These are phyloP conservation scores for Russula vinacea DNA, from an alignment of 768 basidiomycete genomes.

Conservation along the genomic window DNA sequence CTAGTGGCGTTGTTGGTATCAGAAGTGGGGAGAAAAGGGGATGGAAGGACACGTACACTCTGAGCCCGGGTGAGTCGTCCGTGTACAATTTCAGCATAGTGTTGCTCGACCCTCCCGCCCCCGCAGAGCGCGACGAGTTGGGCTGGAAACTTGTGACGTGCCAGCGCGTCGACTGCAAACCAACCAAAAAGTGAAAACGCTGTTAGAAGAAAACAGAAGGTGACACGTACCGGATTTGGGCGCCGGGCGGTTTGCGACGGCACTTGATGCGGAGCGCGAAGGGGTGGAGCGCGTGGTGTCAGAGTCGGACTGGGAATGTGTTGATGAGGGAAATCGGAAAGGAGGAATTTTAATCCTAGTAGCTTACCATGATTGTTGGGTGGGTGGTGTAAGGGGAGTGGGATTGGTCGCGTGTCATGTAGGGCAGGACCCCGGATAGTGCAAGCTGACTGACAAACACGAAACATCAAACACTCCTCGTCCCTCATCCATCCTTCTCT, in stretches of 20 bases:
- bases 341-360: neutral
- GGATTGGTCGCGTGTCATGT: neutral
- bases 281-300: slow-evolving; percentile 53
- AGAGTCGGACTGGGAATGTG: slow-evolving; percentile 65
- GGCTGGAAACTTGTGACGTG: slow-evolving; percentile 65
- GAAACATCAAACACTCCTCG: fast-evolving
- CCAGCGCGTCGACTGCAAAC: slow-evolving; percentile 65
- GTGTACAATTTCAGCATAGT: slow-evolving; percentile 99
- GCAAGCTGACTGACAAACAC: neutral
- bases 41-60: slow-evolving; percentile 74
- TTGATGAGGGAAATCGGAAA: neutral
- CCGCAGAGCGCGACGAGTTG: slow-evolving; percentile 85
- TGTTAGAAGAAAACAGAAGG: neutral
- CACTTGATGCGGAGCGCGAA: slow-evolving; percentile 41
- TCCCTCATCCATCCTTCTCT: neutral
- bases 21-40: neutral
- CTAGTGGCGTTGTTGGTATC: slow-evolving; percentile 41
- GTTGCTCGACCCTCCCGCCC: slow-evolving; percentile 93
- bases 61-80: slow-evolving; percentile 93
- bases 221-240: slow-evolving; percentile 68
- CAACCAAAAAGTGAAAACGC: too few relatives aligned
- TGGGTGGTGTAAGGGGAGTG: neutral
- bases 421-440: neutral
- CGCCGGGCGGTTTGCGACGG: slow-evolving; percentile 71
- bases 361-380: slow-evolving; percentile 13